Base-by-base conservation (phyloP, 371 early-diverging fungal species). In the Blastocladiella emersonii region DNA sequence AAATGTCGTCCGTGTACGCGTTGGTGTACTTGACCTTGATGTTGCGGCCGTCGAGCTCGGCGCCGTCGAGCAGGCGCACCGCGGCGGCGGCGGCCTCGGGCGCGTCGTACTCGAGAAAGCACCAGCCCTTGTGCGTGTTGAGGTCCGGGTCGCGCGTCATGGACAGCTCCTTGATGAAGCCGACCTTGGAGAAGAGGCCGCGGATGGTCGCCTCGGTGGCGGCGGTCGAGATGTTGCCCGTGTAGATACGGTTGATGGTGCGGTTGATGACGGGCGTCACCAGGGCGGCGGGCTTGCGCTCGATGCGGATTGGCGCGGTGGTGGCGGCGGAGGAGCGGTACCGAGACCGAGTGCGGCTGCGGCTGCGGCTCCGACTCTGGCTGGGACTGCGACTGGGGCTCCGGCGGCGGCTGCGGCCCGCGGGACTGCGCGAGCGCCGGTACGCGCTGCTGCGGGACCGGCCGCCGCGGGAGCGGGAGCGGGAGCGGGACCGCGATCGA, bases 101-200 rank as follows among this genome's bases (percentile, higher is more conserved):
- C 23, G 82, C 78, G 39, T 90, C 87, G 64, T 78, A 92, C 69
- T 91, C 91, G 25, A 92, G 78, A 72, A 92, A 92, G 66, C 90
- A 88, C 68, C 82, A 92, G 19, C 92, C 92, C 65, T 88, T 87
- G 74, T 92, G 91, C 53, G 80, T 81, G 35, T 83, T 82, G 17
- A 85, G 81, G 17, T 73, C 64, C 1, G 88, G 75, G 68, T 91
- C 90, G 64, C 82, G 70, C 13, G 82, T 79, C 84, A 91, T 84
- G 60, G 81, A 83, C 51, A 89, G 72, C 51, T 78, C 77, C 62
- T 81, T 79, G 66, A 92, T 82, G 3, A 73, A 64, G 3, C 92
- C 92, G 71, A 85, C 91, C 65, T 84, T 82, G 7, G 74, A 61
- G 67, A 92, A 88, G 30, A 84, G 82, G n/a, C 76, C 77, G 48